These are phyloP conservation scores for Pythium coloratum DNA, from an alignment of 352 stramenopile species.

Conservation along the genomic window DNA sequence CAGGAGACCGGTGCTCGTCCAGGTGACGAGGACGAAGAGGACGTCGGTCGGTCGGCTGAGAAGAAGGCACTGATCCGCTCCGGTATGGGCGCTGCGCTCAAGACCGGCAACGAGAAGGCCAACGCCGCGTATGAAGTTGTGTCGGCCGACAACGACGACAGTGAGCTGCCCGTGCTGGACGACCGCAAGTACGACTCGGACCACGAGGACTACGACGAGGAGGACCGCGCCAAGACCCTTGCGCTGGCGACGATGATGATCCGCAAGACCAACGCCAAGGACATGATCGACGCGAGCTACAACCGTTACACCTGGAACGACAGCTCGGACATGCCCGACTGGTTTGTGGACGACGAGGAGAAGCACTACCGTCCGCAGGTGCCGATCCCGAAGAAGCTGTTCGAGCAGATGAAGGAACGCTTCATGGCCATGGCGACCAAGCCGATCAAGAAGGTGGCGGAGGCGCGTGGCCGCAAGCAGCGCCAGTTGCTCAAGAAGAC, in stretches of 20 bases:
- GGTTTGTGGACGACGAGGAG: slow-evolving; percentile 97
- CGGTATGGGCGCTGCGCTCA: slow-evolving; percentile 73
- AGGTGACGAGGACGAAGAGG: slow-evolving; percentile 11
- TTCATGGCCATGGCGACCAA: slow-evolving; percentile 96
- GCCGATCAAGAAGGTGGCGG: slow-evolving; percentile 99
- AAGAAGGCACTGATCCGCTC: slow-evolving; percentile 86
- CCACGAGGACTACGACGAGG: slow-evolving; percentile 96
- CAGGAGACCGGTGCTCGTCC: slow-evolving; percentile 20
- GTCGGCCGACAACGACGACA: slow-evolving; percentile 36
- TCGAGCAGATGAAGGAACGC: slow-evolving; percentile 97
- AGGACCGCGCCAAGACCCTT: slow-evolving; percentile 96
- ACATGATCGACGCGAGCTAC: slow-evolving; percentile 98
- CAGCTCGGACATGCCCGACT: slow-evolving; percentile 94
- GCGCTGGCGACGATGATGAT: slow-evolving; percentile 99
- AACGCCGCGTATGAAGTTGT: slow-evolving; percentile 54
- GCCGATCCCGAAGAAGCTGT: slow-evolving; percentile 94
- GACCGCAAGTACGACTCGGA: slow-evolving; percentile 95
- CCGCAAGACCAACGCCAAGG: slow-evolving; percentile 95
- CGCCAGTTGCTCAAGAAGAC: slow-evolving; percentile 93
- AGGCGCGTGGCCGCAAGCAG: slow-evolving; percentile 96
- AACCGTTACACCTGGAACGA: slow-evolving; percentile 99
- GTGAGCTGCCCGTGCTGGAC: slow-evolving; percentile 72
- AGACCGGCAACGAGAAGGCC: not conserved
- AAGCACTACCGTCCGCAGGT: slow-evolving; percentile 98
- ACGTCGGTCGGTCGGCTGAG: slow-evolving; percentile 39